Evolutionary conservation across 352 stramenopile genomes (phyloP).

Genomic region (Pythium aphanidermatum): DNA sequence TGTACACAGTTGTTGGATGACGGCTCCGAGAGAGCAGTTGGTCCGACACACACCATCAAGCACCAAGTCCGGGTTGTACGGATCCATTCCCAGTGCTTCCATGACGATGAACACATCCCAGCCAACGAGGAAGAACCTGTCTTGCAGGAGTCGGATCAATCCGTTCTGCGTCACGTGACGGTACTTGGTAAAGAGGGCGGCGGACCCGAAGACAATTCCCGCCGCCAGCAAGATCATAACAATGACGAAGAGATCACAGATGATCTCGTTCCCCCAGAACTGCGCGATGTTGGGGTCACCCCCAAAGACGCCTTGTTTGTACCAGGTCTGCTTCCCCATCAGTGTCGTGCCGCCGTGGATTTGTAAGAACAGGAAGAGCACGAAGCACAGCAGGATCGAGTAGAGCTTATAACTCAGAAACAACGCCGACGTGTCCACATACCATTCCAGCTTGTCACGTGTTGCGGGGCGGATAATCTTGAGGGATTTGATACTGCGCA

Average conservation of each 20-base stretch:
- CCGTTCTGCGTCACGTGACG: conserved; percentile 22
- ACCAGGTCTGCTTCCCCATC: conserved; percentile 17
- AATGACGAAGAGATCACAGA: conserved; percentile 36
- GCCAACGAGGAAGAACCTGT: conserved; percentile 31
- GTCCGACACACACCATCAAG: conserved; percentile 20
- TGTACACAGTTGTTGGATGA: conserved; percentile 33
- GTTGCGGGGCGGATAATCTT: conserved; percentile 18
- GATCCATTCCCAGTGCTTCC: conserved; percentile 34
- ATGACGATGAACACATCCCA: conserved; percentile 34
- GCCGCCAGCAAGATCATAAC: conserved; percentile 13
- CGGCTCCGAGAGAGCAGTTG: conserved; percentile 26
- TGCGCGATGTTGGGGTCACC: conserved; percentile 23
- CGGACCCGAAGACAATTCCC: conserved; percentile 7
- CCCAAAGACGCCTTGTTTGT: conserved; percentile 25
- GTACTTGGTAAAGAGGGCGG: conserved; percentile 26
- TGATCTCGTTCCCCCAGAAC: conserved; percentile 42
- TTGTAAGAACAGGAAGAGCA: conserved; percentile 23
- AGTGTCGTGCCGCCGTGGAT: conserved; percentile 24
- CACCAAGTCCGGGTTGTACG: conserved; percentile 16
- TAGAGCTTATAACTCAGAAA: conserved; percentile 48
- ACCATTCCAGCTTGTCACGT: conserved; percentile 23
- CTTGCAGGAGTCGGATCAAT: conserved; percentile 26
- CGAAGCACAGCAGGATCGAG: conserved; percentile 25
- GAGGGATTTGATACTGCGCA: conserved; percentile 85
- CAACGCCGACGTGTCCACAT: conserved; percentile 22